Percentiles rank a stretch among this genome's conserved stretches.
These are phyloP conservation scores for Erysimum pusillum DNA, from an alignment of 441 rosid genomes.

Conservation along the genomic window DNA sequence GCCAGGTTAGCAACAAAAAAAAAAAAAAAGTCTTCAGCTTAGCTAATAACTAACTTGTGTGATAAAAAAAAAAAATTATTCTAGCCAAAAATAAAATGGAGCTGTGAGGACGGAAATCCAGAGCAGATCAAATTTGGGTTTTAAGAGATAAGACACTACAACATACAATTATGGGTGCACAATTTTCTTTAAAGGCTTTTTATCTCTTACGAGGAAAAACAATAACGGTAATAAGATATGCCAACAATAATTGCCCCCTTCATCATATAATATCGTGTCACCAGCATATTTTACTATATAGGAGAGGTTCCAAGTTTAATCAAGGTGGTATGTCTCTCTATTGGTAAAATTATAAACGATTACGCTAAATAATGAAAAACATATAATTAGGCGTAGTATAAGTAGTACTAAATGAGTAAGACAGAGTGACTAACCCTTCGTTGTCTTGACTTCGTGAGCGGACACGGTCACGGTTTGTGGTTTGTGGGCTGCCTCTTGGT, in stretches of 20 bases:
- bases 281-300: conserved; percentile 29
- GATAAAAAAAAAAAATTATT: conserved; percentile 8
- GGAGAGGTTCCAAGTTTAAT: conserved; percentile 9
- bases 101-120: conserved; percentile 22
- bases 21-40: background rate
- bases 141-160: conserved; percentile 15
- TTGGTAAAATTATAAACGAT: conserved; percentile 24
- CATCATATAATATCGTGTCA: conserved; percentile 8
- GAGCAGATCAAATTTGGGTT: conserved; percentile 4
- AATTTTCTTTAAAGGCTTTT: background rate
- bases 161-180: conserved; percentile 1
- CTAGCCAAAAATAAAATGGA: conserved; percentile 12
- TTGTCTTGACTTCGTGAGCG: conserved; percentile 77
- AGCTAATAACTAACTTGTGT: conserved; percentile 19
- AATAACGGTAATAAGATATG: conserved; percentile 33
- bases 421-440: conserved; percentile 77
- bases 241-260: conserved; percentile 12
- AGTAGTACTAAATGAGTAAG: conserved; percentile 33
- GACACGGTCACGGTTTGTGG: conserved; percentile 71
- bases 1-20: conserved; percentile 9
- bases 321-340: conserved; percentile 32
- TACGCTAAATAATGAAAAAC: conserved; percentile 37
- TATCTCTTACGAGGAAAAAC: conserved; percentile 12
- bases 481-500: conserved; percentile 93
- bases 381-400: conserved; percentile 10